phyloP scores from a whole-genome alignment of 2,329 filamentous ascomycete species.

The Aspergillus brunneoviolaceus region DNA sequence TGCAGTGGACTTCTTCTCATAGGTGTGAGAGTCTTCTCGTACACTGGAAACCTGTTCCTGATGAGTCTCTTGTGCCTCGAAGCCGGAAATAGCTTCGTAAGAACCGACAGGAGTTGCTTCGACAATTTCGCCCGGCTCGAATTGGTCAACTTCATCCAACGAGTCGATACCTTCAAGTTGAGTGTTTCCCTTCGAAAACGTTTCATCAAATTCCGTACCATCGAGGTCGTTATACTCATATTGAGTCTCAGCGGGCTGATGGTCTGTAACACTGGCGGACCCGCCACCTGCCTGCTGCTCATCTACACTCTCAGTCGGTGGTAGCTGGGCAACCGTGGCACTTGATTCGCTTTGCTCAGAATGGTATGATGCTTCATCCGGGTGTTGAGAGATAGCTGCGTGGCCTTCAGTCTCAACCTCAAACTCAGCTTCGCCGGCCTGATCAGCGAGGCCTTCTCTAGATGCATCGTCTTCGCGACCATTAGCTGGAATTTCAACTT shows the following conservation, averaged over 20 bases:
- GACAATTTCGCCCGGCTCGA: constrained; percentile 10
- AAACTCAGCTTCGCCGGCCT: not conserved
- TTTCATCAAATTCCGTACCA: constrained; percentile 11
- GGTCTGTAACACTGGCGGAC: constrained; percentile 9
- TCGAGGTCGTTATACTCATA: constrained; percentile 37
- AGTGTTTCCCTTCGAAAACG: constrained; percentile 21
- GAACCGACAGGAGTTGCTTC: constrained; percentile 1
- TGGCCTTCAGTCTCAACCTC: not conserved
- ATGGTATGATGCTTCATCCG: constrained; percentile 24
- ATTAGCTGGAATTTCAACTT: not conserved
- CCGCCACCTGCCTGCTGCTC: constrained; percentile 19
- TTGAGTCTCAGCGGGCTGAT: constrained; percentile 13
- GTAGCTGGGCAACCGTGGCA: constrained; percentile 26
- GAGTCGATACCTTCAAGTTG: constrained; percentile 7
- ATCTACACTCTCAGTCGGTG: constrained; percentile 15
- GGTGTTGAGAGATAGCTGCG: not conserved
- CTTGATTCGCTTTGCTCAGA: constrained; percentile 33
- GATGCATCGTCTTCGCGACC: not conserved
- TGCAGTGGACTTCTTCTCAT: constrained; percentile 14
- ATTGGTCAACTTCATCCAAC: constrained; percentile 16
- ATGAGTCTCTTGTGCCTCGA: constrained; percentile 13
- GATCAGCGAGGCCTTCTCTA: not conserved
- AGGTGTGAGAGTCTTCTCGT: constrained; percentile 13
- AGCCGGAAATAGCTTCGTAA: constrained; percentile 9
- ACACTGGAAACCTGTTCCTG: constrained; percentile 10